Evolutionary conservation across 768 basidiomycete genomes (phyloP), one percentile per base, ranked within the genome.

Genomic region (Phaeotremella skinneri): DNA sequence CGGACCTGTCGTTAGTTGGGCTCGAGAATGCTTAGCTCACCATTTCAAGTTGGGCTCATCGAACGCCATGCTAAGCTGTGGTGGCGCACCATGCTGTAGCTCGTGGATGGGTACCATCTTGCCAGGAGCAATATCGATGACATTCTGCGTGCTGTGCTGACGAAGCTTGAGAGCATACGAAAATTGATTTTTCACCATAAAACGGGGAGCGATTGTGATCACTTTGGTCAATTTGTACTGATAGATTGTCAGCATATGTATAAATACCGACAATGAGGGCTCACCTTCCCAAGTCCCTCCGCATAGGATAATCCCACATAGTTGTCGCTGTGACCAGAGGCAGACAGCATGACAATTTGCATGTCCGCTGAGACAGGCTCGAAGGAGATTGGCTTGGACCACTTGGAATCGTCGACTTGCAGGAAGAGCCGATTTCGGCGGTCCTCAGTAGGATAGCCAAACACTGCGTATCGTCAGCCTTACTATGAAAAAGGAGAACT

Each of bases 361-460:
- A 85, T 87, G 63, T 96, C 91, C n/a, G 91, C 91, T 1, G 87
- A 83, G 21, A 93, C 89, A 2, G 93, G 90, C 68, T 98, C 96
- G 49, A 98, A 82, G 60, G 90, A 88, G 55, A 97, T 78, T n/a
- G 85, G 81, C 88, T 91, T 89, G 0, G 94, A 97, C 94, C 93
- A 98, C 26, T 80, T 77, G 0, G 93, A 93, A 57, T 91, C 85
- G 9, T 83, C 86, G 14, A 96, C 74, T 58, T 83, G 86, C 75
- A 98, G 85, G 26, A 86, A 80, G 69, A 89, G 90, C 61, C 94
- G 88, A 60, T 91, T 87, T 13, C 90, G 87, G 49, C 85, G 83
- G 41, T 88, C 85, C 34, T 84, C 82, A 7, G 86, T 82, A 0
- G 77, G 74, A 79, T 90, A 91, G 3, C 91, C 93, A 51, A 97